phyloP scores from a whole-genome alignment of 805 yeast species.

The Candida lessepsii region DNA sequence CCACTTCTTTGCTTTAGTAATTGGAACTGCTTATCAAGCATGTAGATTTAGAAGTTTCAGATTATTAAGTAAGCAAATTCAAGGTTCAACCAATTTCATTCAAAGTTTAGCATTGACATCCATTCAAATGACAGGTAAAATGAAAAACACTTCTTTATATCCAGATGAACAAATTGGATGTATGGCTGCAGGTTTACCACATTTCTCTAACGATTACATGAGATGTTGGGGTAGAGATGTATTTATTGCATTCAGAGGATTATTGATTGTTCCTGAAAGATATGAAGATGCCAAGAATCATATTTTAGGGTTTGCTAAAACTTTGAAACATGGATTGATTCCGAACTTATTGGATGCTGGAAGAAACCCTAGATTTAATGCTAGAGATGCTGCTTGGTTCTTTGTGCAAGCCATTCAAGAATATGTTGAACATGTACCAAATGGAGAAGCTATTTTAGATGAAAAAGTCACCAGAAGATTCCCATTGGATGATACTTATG shows the following conservation, averaged over 20 bases:
- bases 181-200: conserved; percentile 96
- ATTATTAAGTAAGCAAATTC: conserved; percentile 53
- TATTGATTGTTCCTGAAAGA: conserved; percentile 74
- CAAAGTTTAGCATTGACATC: conserved; percentile 79
- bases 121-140: conserved; percentile 78
- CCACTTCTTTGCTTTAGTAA: conserved; percentile 78
- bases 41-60: conserved; percentile 65
- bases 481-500: conserved; percentile 82
- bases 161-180: conserved; percentile 66
- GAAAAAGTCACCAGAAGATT: conserved; percentile 78
- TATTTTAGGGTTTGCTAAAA: conserved; percentile 82
- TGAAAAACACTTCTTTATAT: conserved; percentile 70
- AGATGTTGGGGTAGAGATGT: conserved; percentile 99
- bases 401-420: conserved; percentile 87
- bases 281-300: conserved; percentile 77
- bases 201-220: conserved; percentile 87
- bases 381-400: conserved; percentile 97
- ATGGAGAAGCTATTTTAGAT: conserved; percentile 64
- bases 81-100: conserved; percentile 66
- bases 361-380: conserved; percentile 89
- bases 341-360: conserved; percentile 94
- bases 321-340: conserved; percentile 91
- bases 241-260: conserved; percentile 81
- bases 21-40: conserved; percentile 83
- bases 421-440: conserved; percentile 64